Evolutionary conservation across 257 asterid genomes (phyloP), one percentile per base, ranked within the genome.

Genomic region (Voacanga thouarsii): DNA sequence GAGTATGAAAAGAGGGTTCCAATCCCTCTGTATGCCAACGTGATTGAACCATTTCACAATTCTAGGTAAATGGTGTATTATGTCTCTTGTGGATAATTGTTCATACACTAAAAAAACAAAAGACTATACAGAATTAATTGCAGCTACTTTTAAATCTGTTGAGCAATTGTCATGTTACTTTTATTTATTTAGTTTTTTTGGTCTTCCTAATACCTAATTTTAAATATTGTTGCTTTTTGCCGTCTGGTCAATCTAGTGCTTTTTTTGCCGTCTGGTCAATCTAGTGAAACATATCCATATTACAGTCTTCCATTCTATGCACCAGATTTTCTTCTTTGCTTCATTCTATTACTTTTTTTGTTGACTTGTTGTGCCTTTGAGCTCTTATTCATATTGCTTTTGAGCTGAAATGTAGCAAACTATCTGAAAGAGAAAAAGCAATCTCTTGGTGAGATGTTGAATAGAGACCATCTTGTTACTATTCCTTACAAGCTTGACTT

Each of bases 231-330:
- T 49, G 0, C 55, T 33, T 49, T 55, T 19, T n/a, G 12, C 59
- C 57, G 44, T 65, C 24, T 61, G 51, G 72, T 44, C 39, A 21
- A 26, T 69, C 63, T 80, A 80, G 80, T 50, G 84, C n/a, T n/a
- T n/a, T n/a, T 49, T 55, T 19, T n/a, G 12, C 59, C 57, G 44
- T 65, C 24, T 61, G 51, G 72, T 44, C 39, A 21, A 26, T 69
- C 63, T 80, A 80, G 80, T 50, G 84, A 80, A 75, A 80, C 80
- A 44, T 76, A 80, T 76, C 70, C 81, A 19, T 81, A 61, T 64
- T 81, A 26, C 71, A 63, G 65, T 53, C 77, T 81, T 28, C 80
- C 81, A 39, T 81, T 81, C 71, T 81, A 81, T 71, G 64, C 23
- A 76, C 78, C 84, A 81, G 84, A 78, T 81, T 76, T 59, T 61